Evolutionary conservation across 768 basidiomycete genomes (phyloP).

Genomic region (Boletus coccyginus): DNA sequence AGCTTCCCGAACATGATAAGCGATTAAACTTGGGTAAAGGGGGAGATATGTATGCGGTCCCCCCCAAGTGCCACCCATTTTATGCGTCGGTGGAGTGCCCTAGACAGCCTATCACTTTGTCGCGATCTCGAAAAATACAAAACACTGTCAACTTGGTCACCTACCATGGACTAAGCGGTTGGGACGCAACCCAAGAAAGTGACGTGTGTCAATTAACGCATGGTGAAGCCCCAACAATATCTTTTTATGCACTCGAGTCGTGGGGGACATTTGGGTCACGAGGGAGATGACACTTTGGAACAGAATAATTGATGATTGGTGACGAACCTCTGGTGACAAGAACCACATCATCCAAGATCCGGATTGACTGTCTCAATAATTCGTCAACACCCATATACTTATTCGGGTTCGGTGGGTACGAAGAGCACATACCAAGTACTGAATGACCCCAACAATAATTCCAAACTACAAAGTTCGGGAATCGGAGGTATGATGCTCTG

Average conservation of each 20-base stretch:
- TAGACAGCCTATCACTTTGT: background rate
- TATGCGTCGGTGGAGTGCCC: background rate
- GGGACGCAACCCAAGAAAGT: background rate
- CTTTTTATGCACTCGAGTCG: background rate
- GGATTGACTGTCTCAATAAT: background rate
- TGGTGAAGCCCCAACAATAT: background rate
- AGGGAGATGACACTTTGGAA: background rate
- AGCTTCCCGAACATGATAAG: slow-evolving; percentile 11
- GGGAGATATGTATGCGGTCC: background rate
- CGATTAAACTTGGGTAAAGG: too few relatives aligned
- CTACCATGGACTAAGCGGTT: background rate
- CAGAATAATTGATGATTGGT: background rate
- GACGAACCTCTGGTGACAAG: background rate
- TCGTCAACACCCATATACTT: background rate
- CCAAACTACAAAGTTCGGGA: background rate
- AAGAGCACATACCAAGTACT: too few relatives aligned
- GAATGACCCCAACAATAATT: background rate
- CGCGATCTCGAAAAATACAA: background rate
- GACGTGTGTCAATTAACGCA: background rate
- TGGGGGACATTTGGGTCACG: background rate
- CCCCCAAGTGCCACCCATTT: background rate
- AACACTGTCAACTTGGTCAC: background rate
- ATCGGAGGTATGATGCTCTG: background rate
- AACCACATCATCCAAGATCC: background rate
- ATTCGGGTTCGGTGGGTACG: background rate